Evolutionary conservation across 495 filamentous ascomycete species (phyloP), one percentile per base, ranked within the genome.

Genomic region (Aspergillus incahuasiensis): DNA sequence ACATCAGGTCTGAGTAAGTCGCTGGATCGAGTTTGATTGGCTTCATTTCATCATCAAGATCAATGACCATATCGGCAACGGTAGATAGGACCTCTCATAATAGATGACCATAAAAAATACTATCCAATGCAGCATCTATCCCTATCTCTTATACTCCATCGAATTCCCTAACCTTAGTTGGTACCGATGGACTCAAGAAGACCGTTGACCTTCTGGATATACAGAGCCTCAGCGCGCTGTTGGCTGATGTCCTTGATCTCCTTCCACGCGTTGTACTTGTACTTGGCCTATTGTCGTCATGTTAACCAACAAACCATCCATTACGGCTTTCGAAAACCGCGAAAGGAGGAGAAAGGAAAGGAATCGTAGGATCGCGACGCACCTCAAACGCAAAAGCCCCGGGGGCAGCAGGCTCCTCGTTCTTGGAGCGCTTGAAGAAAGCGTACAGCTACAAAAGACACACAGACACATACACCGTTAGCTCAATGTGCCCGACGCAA

Each of bases 251-350:
- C 79, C 48, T 85, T 80, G 54, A 84, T 55, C 54, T 81, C 78
- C 69, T 86, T 67, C 89, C 90, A 96, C 18, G 84, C 85, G 32
- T 78, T 78, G 75, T 83, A 80, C 79, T 92, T 94, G 58, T 83
- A 84, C 74, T 91, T 92, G 70, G 73, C 83, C 90, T 95, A 47
- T 60, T 28, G 28, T 16, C 11, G 32, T 24, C 35, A 44, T 5
- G n/a, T n/a, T n/a, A n/a, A n/a, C n/a, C n/a, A n/a, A n/a, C n/a
- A n/a, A n/a, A n/a, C n/a, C n/a, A n/a, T n/a, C n/a, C n/a, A n/a
- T n/a, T n/a, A n/a, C n/a, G n/a, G n/a, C n/a, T n/a, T n/a, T n/a
- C n/a, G n/a, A n/a, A n/a, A n/a, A n/a, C n/a, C n/a, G n/a, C n/a
- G n/a, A n/a, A n/a, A n/a, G n/a, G n/a, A n/a, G n/a, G n/a, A 4